These are phyloP conservation scores for Boletus sp. DNA, from an alignment of 1,284 basidiomycete genomes.

Conservation along the genomic window DNA sequence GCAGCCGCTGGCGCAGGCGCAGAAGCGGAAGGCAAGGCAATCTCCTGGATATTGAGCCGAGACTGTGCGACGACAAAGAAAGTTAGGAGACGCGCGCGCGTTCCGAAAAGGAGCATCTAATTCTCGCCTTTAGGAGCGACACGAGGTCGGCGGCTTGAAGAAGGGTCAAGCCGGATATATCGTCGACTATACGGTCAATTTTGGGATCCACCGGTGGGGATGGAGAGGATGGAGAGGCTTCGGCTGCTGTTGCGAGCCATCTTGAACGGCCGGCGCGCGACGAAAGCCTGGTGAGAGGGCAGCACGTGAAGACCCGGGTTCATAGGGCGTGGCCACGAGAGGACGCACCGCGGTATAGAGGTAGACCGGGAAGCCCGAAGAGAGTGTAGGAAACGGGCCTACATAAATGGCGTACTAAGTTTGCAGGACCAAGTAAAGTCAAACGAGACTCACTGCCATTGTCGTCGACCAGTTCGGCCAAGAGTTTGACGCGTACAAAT, in stretches of 20 bases:
- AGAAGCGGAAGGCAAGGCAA: conserved; percentile 85
- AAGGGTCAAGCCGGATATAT: conserved; percentile 87
- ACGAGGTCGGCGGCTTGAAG: conserved; percentile 98
- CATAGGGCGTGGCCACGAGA: not conserved
- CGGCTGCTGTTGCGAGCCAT: conserved; percentile 45
- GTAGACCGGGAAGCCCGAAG: conserved; percentile 19
- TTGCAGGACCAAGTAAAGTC: not conserved
- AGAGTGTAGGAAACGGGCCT: conserved; percentile 22
- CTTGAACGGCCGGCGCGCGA: conserved; percentile 34
- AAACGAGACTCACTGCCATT: conserved; percentile 24
- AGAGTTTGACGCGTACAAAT: conserved; percentile 16
- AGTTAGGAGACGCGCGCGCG: not conserved
- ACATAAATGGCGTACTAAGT: not conserved
- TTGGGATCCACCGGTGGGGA: conserved; percentile 59
- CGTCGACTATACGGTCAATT: conserved; percentile 85
- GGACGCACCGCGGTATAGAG: conserved; percentile 18
- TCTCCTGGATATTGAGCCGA: conserved; percentile 95
- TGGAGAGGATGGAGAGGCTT: conserved; percentile 39
- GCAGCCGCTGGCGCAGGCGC: conserved; percentile 54
- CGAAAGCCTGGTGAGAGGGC: conserved; percentile 11
- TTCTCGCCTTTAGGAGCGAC: conserved; percentile 78
- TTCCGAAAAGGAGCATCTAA: not conserved
- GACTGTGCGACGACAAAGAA: conserved; percentile 45
- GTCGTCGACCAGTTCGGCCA: conserved; percentile 7
- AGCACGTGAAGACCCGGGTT: not conserved